Evolutionary conservation across 78 protist genomes (phyloP).

Genomic region (Protostelium mycophagum): DNA sequence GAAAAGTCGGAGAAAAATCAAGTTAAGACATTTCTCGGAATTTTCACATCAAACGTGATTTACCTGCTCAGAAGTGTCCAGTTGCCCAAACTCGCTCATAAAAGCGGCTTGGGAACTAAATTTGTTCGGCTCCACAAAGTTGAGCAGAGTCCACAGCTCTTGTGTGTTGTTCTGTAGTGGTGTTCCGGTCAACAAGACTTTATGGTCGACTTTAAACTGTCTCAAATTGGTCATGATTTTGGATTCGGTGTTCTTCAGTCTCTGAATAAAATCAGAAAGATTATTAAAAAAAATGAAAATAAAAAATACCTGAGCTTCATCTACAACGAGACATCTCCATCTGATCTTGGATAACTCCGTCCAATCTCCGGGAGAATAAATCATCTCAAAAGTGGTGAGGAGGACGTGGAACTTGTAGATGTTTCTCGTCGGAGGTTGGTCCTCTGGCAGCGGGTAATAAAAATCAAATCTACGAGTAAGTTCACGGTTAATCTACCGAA

Average conservation of each 20-base stretch:
- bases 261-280: conserved; percentile 26
- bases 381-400: conserved; percentile 89
- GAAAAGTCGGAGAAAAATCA: no score
- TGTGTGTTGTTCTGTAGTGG: conserved; percentile 87
- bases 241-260: conserved; percentile 75
- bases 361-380: conserved; percentile 39
- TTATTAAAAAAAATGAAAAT: conserved; percentile 36
- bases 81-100: conserved; percentile 48
- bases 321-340: conserved; percentile 79
- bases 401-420: conserved; percentile 70
- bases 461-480: conserved; percentile 56
- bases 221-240: conserved; percentile 49
- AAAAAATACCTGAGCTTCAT: no score
- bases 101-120: conserved; percentile 49
- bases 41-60: neutral
- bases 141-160: conserved; percentile 85
- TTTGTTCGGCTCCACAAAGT: conserved; percentile 68
- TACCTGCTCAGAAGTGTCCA: neutral
- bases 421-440: neutral
- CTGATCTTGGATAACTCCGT: conserved; percentile 29
- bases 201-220: conserved; percentile 25
- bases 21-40: no score
- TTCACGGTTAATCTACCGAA: neutral
- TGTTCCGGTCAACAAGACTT: conserved; percentile 86
- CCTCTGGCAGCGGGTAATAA: neutral